Evolutionary conservation across 1,139 yeast genomes (phyloP), one percentile per base, ranked within the genome.

Genomic region (Dujonia santamariae): DNA sequence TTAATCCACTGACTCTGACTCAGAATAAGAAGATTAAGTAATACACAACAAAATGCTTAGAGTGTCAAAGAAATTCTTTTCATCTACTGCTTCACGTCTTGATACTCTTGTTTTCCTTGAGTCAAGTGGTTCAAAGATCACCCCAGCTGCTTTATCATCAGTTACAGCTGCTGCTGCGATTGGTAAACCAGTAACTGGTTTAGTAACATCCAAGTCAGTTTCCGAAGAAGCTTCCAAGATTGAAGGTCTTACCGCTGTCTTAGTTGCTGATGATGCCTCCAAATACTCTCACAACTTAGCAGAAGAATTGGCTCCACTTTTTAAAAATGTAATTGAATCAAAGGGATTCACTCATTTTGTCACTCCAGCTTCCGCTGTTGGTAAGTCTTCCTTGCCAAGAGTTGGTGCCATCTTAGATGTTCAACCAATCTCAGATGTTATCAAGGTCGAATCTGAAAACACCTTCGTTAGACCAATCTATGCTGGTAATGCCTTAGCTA

Each of bases 381-480:
- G 97, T 33, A 90, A 90, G 59, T 84, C 85, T 42, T 63, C 90
- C 30, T 65, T 92, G 37, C 97, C 98, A 25, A 74, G 98, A 47
- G 72, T 85, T 22, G 95, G 86, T 23, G 97, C 97, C 1, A 52
- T 84, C 38, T 64, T 90, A 39, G 96, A 92, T 52, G 74, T 77
- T 19, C 97, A 92, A 63, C 97, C 97, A 30, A 63, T 92, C 37
- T 78, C 90, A 25, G 97, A 92, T 52, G 73, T 92, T 40, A 75
- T 75, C 45, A 76, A 77, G 51, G 81, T 92, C 29, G 75, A 74
- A 44, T 68, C 78, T 35, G 70, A 75, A 19, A 74, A 74, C 42
- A 85, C 95, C 5, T 92, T 92, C 61, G 80, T 81, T 24, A 81
- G 97, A 56, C 97, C 97, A 33, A 87, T 92, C 33, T 92, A 87